Conservation (phyloP, 1,139 yeast species). For the Debaryomyces sp. region DNA sequence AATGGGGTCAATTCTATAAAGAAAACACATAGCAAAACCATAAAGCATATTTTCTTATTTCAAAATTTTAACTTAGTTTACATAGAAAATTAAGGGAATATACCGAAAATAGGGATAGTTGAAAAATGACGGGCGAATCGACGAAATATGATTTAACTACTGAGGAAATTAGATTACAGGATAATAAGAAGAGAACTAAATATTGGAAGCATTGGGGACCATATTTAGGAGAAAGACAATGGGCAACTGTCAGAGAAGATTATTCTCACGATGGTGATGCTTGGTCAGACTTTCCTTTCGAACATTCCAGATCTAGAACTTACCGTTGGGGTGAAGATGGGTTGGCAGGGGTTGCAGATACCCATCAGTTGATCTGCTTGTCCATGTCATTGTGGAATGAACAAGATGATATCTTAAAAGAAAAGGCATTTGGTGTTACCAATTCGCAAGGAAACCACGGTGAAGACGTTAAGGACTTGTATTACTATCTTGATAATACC, state of each 20-base stretch:
- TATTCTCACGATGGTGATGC: constrained; percentile 89
- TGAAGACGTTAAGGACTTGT: constrained; percentile 85
- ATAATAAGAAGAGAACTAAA: constrained; percentile 57
- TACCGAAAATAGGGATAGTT: not conserved
- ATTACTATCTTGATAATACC: constrained; percentile 86
- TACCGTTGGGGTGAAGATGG: constrained; percentile 99
- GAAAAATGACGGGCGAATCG: constrained; percentile 2
- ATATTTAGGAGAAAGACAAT: constrained; percentile 84
- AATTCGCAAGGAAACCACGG: constrained; percentile 97
- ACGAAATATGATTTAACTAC: constrained; percentile 31
- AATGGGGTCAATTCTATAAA: not conserved
- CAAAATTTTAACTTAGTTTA: not conserved
- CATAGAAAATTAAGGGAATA: not conserved
- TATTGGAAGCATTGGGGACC: constrained; percentile 95
- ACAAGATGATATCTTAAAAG: constrained; percentile 82
- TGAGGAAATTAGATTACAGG: constrained; percentile 70
- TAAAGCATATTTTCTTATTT: not conserved
- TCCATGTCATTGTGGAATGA: constrained; percentile 93
- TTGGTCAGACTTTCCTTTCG: constrained; percentile 90
- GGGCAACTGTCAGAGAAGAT: constrained; percentile 96
- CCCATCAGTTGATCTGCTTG: constrained; percentile 76
- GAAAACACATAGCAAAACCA: not conserved
- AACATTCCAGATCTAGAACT: constrained; percentile 79
- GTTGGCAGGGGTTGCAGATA: constrained; percentile 86
- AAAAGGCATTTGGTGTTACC: constrained; percentile 85